These are phyloP conservation scores for Trifolium dubium DNA, from an alignment of 306 rosid genomes.

Conservation along the genomic window DNA sequence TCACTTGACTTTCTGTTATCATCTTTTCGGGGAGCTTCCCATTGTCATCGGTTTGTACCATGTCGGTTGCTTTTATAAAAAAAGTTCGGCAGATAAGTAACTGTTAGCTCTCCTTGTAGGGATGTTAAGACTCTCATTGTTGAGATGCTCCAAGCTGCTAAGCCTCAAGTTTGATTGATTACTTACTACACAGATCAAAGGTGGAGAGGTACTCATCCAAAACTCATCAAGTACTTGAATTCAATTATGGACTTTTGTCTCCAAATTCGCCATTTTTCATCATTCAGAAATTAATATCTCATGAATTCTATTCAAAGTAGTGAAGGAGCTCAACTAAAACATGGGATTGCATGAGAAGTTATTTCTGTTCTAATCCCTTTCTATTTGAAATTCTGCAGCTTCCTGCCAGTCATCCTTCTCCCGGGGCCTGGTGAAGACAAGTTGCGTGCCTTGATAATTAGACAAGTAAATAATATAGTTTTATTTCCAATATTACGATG, in stretches of 20 bases:
- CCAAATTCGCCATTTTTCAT: slow-evolving; percentile 19
- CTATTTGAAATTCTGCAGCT: slow-evolving; percentile 46
- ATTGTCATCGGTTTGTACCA: neutral
- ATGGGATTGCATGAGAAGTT: slow-evolving; percentile 2
- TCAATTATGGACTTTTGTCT: slow-evolving; percentile 11
- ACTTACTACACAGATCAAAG: slow-evolving; percentile 26
- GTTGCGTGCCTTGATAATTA: slow-evolving; percentile 33
- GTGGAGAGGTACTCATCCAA: slow-evolving; percentile 49
- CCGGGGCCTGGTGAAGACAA: slow-evolving; percentile 22
- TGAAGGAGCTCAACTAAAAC: neutral
- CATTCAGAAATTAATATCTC: slow-evolving; percentile 30
- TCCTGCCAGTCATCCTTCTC: slow-evolving; percentile 32
- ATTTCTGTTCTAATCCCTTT: slow-evolving; percentile 30
- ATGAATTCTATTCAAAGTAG: neutral
- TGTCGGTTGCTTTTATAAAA: neutral
- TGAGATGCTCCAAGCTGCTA: slow-evolving; percentile 94
- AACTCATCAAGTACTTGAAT: slow-evolving; percentile 25
- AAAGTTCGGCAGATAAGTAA: neutral
- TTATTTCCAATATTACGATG: slow-evolving; percentile 20
- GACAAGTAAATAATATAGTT: slow-evolving; percentile 26
- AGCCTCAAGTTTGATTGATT: slow-evolving; percentile 54
- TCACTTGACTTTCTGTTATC: slow-evolving; percentile 5
- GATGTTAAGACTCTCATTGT: slow-evolving; percentile 91
- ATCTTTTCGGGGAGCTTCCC: no score
- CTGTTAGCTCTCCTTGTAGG: slow-evolving; percentile 50